Evolutionary conservation across 129 eudicot genomes (phyloP), one percentile per base, ranked within the genome.

Genomic region (Artemisia tridentata): DNA sequence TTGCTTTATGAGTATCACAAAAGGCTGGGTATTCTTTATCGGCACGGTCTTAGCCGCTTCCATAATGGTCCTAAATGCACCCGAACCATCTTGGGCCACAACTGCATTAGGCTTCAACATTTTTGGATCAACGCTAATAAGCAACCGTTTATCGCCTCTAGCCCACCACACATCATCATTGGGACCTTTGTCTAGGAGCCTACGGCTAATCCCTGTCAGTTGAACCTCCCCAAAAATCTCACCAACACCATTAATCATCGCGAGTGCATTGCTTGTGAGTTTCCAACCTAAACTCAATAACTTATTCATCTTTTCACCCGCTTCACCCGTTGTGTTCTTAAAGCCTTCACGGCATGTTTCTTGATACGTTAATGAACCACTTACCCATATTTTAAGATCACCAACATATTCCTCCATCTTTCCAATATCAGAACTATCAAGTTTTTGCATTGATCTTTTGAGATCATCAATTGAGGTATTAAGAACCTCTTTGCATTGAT

Each of bases 321-420:
- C 63, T n/a, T 81, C 88, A 15, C 84, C 88, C 1, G 84, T 85
- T 0, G 89, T 91, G 72, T 88, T 88, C 74, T 86, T 68, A 43
- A 91, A 91, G 16, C 87, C 96, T 34, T 91, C 98, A 1, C 81
- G 20, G 53, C 98, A 88, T 23, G 95, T 91, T 18, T 79, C 89
- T 67, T 92, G 89, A 73, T 81, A 81, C 4, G 91, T 83, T 15
- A 85, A 29, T 3, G 88, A 69, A 16, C 83, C 98, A 13, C 95
- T 86, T 14, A 92, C 83, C 98, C 98, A 92, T n/a, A 80, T 71
- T 68, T 81, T 80, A 27, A 89, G 73, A 65, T 87, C 86, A 1
- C 49, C 80, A 3, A 79, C 61, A 7, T 67, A 69, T 4, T 84
- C 81, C 21, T 80, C 79, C n/a, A 75, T 7, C 58, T 74, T 73